Base-by-base conservation (phyloP, 202 grass and related monocot genomes). In the Digitaria exilis region DNA sequence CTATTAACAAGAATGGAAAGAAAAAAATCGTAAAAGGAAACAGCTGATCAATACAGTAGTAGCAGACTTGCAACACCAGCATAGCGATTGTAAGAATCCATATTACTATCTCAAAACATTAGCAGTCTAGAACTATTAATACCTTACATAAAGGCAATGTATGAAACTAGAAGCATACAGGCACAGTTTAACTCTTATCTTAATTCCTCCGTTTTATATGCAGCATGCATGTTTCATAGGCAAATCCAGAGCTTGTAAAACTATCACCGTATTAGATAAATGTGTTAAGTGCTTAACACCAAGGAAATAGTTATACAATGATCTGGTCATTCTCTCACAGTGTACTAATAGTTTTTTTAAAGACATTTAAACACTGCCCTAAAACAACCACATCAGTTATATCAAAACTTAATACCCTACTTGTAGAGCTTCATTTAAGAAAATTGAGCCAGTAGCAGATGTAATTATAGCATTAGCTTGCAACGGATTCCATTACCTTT, bases 401-500 rank as follows among this genome's bases (percentile, higher is more conserved):
- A 31, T 44, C 11, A 55, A 75, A 46, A 51, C 19, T 56, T 63
- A 32, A 4, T 29, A 61, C 54, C 18, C 58, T 82, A 43, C 29
- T 32, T 39, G 24, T 29, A n/a, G 17, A 42, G 48, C 65, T 77
- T 71, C 55, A 67, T 54, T 64, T 65, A 68, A 78, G 35, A 43
- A 25, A 41, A 2, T 49, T 22, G 52, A 72, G 28, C 7, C 45
- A 71, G 45, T 39, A 76, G 42, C 25, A 48, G 21, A 62, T 52
- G 39, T 31, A 48, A 77, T 80, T 72, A 26, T 21, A n/a, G 17
- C 19, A n/a, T 57, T 77, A 85, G 41, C 78, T 35, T 17, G 55
- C 11, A 65, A 72, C 12, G 50, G 14, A 70, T 43, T 82, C 70
- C 79, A 51, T 43, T 80, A 94, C 95, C 90, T 92, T 95, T 79